Percentiles rank a stretch among this genome's conserved stretches.
phyloP scores from a whole-genome alignment of 169 alveolate species.

The Plasmodium cynomolgi region DNA sequence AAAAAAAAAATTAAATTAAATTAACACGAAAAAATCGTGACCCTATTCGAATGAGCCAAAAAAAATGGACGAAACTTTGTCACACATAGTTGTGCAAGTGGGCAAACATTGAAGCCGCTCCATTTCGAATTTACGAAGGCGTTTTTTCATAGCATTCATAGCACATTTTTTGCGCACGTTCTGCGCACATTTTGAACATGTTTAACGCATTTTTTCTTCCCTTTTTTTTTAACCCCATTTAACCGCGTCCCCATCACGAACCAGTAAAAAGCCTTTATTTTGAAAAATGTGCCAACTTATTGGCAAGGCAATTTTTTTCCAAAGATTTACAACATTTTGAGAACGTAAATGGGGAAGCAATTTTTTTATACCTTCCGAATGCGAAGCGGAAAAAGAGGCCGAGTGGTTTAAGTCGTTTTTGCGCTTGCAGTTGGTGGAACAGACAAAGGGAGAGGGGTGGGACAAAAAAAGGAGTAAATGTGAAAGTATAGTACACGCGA shows the following conservation, averaged over 20 bases:
- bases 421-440: background rate
- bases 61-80: background rate
- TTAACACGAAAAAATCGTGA: background rate
- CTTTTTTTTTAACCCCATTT: background rate
- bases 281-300: background rate
- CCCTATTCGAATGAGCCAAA: background rate
- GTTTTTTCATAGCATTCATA: background rate
- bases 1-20: background rate
- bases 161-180: background rate
- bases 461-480: background rate
- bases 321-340: background rate
- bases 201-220: background rate
- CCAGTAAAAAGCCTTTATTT: background rate
- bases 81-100: background rate
- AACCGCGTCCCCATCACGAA: background rate
- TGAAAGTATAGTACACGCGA: background rate
- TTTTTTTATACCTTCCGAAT: background rate
- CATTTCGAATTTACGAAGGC: background rate
- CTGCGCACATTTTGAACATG: background rate
- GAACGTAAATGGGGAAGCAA: background rate
- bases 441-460: background rate
- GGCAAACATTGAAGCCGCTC: background rate
- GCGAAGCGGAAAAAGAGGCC: background rate
- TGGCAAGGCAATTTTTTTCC: background rate
- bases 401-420: background rate